phyloP scores from a whole-genome alignment of 1,139 yeast species.

The Kurtzmaniella quercitrusa region DNA sequence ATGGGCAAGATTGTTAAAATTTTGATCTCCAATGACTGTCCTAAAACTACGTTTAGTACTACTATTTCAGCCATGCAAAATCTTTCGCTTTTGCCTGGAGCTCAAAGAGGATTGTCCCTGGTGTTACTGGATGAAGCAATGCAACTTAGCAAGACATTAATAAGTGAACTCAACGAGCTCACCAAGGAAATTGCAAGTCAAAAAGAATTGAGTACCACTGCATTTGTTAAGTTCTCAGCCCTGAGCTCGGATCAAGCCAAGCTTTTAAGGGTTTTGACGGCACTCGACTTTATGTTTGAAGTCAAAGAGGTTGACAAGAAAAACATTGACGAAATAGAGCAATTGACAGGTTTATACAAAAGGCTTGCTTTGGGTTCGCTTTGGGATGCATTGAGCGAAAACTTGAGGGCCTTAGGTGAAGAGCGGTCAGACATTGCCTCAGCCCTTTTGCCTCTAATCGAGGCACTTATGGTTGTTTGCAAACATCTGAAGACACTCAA shows the following conservation, averaged over 20 bases:
- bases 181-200: slow-evolving; percentile 41
- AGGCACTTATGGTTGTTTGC: slow-evolving; percentile 92
- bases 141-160: slow-evolving; percentile 52
- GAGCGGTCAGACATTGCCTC: slow-evolving; percentile 66
- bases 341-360: slow-evolving; percentile 59
- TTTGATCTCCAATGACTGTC: slow-evolving; percentile 81
- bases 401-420: slow-evolving; percentile 59
- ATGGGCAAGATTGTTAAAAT: slow-evolving; percentile 63
- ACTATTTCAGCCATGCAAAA: slow-evolving; percentile 82
- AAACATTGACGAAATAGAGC: slow-evolving; percentile 33
- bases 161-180: slow-evolving; percentile 53
- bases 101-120: slow-evolving; percentile 61
- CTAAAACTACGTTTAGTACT: slow-evolving; percentile 81
- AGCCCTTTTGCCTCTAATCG: slow-evolving; percentile 80
- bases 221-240: slow-evolving; percentile 67
- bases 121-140: slow-evolving; percentile 71
- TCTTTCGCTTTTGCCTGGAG: slow-evolving; percentile 57
- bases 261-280: slow-evolving; percentile 77
- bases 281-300: slow-evolving; percentile 79
- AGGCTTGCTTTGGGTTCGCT: slow-evolving; percentile 69
- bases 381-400: slow-evolving; percentile 85
- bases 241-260: slow-evolving; percentile 88
- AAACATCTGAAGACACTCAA: slow-evolving; percentile 58
- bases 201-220: slow-evolving; percentile 47
- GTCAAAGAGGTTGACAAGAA: slow-evolving; percentile 23